Evolutionary conservation across 148 eudicot species (phyloP).

Genomic region (Rhododendron henanense): DNA sequence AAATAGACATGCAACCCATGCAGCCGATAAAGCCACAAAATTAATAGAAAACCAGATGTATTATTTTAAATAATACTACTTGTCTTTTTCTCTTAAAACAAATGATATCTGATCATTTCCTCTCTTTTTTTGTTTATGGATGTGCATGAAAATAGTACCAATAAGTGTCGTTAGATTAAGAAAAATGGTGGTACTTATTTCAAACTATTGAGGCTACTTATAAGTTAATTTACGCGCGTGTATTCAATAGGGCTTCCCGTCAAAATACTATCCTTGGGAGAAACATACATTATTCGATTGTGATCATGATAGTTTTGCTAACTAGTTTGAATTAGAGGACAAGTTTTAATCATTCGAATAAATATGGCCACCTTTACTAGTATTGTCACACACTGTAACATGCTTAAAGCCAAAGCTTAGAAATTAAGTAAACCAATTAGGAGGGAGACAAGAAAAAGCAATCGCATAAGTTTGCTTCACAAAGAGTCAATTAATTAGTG

Average conservation of each 20-base stretch:
- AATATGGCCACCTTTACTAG: neutral
- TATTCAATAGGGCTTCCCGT: neutral
- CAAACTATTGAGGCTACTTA: too few relatives aligned
- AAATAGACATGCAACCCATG: neutral
- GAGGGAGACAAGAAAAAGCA: too few relatives aligned
- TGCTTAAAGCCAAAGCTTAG: neutral
- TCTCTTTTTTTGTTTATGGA: too few relatives aligned
- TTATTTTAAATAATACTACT: neutral
- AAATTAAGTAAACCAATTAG: neutral
- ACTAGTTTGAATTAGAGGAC: neutral
- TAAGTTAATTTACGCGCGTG: too few relatives aligned
- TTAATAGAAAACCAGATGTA: neutral
- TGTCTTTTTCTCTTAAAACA: neutral
- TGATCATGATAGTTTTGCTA: neutral
- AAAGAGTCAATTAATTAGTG: too few relatives aligned
- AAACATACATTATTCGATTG: neutral
- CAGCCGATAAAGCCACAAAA: neutral
- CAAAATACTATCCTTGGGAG: neutral
- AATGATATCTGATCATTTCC: too few relatives aligned
- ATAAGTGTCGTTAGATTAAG: too few relatives aligned
- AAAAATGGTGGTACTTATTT: too few relatives aligned
- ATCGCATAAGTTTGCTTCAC: too few relatives aligned
- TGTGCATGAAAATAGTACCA: too few relatives aligned
- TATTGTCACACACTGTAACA: neutral
- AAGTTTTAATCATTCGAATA: conserved; percentile 9